These are phyloP conservation scores for Fragilaria radians DNA, from an alignment of 108 stramenopile genomes.

Conservation along the genomic window DNA sequence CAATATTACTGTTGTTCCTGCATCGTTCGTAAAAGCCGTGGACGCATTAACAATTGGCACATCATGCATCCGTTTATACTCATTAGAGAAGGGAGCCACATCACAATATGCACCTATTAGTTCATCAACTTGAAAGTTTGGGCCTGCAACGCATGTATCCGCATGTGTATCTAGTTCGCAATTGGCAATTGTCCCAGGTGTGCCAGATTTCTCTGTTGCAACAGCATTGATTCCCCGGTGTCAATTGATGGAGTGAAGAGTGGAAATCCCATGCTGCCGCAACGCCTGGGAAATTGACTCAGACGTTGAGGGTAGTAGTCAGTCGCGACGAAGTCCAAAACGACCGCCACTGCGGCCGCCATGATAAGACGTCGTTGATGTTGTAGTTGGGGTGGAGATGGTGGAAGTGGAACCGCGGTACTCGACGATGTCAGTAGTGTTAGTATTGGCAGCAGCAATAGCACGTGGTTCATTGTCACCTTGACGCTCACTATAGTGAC, in stretches of 20 bases:
- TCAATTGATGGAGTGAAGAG: background rate
- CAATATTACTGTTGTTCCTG: constrained; percentile 20
- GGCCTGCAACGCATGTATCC: constrained; percentile 1
- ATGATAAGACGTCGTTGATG: background rate
- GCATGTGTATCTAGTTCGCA: background rate
- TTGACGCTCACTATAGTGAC: background rate
- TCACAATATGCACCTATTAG: background rate
- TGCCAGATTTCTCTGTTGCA: background rate
- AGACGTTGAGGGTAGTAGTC: background rate
- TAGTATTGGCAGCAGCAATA: background rate
- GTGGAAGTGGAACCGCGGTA: background rate
- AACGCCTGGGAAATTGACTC: background rate
- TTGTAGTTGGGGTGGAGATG: background rate
- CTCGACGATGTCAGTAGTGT: background rate
- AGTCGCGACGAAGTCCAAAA: background rate
- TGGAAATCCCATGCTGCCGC: background rate
- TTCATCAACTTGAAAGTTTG: background rate
- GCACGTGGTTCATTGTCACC: background rate
- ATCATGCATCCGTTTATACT: background rate
- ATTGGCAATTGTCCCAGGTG: background rate
- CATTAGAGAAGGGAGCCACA: background rate
- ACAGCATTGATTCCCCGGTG: background rate
- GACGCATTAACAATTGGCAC: constrained; percentile 28
- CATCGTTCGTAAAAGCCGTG: background rate
- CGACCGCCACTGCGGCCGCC: background rate